Percentiles rank a stretch among this genome's conserved stretches.
Conservation (phyloP, 805 yeast species). For the Komagataella pastoris region DNA sequence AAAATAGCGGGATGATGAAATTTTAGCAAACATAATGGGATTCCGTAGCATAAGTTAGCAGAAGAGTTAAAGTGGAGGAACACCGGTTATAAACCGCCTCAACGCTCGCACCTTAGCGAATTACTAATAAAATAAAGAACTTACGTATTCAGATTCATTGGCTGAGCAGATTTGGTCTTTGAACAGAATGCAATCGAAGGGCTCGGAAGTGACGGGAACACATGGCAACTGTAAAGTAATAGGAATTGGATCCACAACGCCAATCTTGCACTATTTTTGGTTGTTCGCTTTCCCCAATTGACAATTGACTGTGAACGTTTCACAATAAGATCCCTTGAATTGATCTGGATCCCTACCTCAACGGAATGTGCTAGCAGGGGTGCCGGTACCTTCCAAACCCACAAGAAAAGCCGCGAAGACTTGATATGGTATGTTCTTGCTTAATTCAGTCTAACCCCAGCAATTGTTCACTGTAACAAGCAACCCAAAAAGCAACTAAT, state of each 20-base stretch:
- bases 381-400: background rate
- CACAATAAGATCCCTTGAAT: background rate
- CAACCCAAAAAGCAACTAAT: background rate
- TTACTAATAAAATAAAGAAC: background rate
- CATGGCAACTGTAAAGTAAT: too few relatives aligned
- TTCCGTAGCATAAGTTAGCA: background rate
- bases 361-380: background rate
- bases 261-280: background rate
- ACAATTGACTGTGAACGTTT: background rate
- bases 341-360: background rate
- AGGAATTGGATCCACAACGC: too few relatives aligned
- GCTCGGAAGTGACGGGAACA: background rate
- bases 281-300: background rate
- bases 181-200: background rate
- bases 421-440: background rate
- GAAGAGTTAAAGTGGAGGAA: background rate
- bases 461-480: background rate
- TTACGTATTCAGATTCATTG: background rate
- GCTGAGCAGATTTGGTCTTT: background rate
- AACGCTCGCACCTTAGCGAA: background rate
- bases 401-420: background rate
- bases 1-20: constrained; percentile 6
- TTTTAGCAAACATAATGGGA: constrained; percentile 6
- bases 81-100: background rate
- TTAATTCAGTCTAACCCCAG: background rate